These are phyloP conservation scores for Sideroxylon spinosum DNA, from an alignment of 179 eudicot genomes.

Conservation along the genomic window DNA sequence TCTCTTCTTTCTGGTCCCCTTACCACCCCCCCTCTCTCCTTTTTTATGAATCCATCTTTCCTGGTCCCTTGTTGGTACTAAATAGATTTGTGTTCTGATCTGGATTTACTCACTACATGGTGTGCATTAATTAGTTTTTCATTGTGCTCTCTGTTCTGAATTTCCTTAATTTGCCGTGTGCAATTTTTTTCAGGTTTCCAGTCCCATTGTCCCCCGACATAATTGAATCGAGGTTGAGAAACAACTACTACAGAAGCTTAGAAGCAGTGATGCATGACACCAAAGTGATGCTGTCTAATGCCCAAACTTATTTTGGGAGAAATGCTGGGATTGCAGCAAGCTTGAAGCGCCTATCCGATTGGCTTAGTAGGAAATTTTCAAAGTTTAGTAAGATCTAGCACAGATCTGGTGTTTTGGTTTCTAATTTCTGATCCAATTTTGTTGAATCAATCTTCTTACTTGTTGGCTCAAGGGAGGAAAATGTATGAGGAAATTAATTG, in stretches of 20 bases:
- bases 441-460: not conserved
- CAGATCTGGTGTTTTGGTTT: not conserved
- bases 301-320: conserved; percentile 26
- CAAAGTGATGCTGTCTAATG: conserved; percentile 45
- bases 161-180: not conserved
- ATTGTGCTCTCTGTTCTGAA: not conserved
- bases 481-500: conserved; percentile 9
- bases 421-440: not conserved
- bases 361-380: conserved; percentile 30
- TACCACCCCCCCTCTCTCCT: no score
- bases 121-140: not conserved
- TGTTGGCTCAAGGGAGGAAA: not conserved
- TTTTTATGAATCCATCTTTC: no score
- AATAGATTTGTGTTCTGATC: not conserved
- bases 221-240: conserved; percentile 40
- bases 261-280: conserved; percentile 52
- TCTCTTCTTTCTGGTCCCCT: not conserved
- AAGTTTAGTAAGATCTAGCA: conserved; percentile 23
- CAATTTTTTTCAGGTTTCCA: conserved; percentile 42
- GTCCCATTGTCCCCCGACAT: conserved; percentile 50
- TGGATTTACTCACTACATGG: not conserved
- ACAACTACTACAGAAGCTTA: conserved; percentile 46
- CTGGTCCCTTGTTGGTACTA: not conserved
- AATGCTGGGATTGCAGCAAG: conserved; percentile 21
- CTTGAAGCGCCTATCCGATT: conserved; percentile 33